These are phyloP conservation scores for Chalciporus piperatus DNA, from an alignment of 768 basidiomycete species.

Conservation along the genomic window DNA sequence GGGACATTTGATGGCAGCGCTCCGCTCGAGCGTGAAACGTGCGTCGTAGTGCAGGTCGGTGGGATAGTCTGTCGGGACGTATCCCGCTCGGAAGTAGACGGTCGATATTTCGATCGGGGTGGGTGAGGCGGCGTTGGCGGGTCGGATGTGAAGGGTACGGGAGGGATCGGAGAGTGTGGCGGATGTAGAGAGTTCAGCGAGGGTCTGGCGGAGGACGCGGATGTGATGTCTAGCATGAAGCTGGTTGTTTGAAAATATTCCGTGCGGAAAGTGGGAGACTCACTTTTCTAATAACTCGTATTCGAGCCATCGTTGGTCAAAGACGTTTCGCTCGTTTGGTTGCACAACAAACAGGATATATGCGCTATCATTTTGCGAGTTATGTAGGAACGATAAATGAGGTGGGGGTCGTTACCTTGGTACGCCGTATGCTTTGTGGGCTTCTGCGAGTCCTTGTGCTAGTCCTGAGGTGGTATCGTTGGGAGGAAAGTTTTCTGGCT, in stretches of 20 bases:
- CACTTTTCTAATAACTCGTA: constrained; percentile 82
- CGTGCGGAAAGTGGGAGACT: constrained; percentile 16
- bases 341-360: constrained; percentile 88
- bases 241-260: no score
- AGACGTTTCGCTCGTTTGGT: constrained; percentile 85
- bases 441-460: constrained; percentile 73
- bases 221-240: constrained; percentile 60
- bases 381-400: background rate
- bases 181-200: constrained; percentile 61
- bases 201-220: constrained; percentile 70
- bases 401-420: constrained; percentile 38
- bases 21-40: constrained; percentile 77
- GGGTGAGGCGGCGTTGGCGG: constrained; percentile 1
- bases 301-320: constrained; percentile 89
- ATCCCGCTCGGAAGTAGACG: constrained; percentile 90
- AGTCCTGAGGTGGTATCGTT: constrained; percentile 74
- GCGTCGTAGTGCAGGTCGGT: constrained; percentile 62
- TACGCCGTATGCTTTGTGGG: constrained; percentile 70
- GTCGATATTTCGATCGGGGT: constrained; percentile 67
- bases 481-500: constrained; percentile 56
- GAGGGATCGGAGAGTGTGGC: constrained; percentile 50
- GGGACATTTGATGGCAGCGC: constrained; percentile 90
- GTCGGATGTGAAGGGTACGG: constrained; percentile 39
- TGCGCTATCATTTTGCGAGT: constrained; percentile 33
- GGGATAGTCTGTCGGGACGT: constrained; percentile 79